These are phyloP conservation scores for Lepidium sativum DNA, from an alignment of 345 rosid species.

Conservation along the genomic window DNA sequence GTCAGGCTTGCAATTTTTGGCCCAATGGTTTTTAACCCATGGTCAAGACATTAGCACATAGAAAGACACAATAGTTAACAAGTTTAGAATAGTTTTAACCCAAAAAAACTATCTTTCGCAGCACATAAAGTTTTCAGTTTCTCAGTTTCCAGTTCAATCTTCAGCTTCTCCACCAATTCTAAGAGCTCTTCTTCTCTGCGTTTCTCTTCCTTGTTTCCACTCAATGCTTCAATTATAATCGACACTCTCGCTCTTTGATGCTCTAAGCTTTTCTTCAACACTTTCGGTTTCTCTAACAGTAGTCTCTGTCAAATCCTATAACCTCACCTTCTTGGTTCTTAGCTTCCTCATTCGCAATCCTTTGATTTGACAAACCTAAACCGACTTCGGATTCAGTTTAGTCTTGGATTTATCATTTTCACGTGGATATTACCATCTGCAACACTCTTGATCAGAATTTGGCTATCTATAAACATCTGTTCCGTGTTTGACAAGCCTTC, in stretches of 20 bases:
- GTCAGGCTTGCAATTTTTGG: not conserved
- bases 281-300: slow-evolving; percentile 38
- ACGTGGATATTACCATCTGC: slow-evolving; percentile 20
- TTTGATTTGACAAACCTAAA: not conserved
- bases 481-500: slow-evolving; percentile 60
- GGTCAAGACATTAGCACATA: not conserved
- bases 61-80: not conserved
- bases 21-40: not conserved
- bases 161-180: slow-evolving; percentile 38
- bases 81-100: not conserved
- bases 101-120: slow-evolving; percentile 16
- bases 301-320: slow-evolving; percentile 20
- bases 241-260: slow-evolving; percentile 48
- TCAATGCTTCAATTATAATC: slow-evolving; percentile 40
- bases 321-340: slow-evolving; percentile 8
- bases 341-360: not conserved
- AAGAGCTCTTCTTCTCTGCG: slow-evolving; percentile 43
- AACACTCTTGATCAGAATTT: not conserved
- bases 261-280: slow-evolving; percentile 56
- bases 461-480: slow-evolving; percentile 42
- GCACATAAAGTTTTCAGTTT: slow-evolving; percentile 21
- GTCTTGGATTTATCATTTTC: not conserved
- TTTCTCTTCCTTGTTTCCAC: slow-evolving; percentile 45
- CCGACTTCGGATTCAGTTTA: not conserved
- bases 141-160: slow-evolving; percentile 36